Percentiles rank a stretch among this genome's conserved stretches.
phyloP scores from a whole-genome alignment of 179 eudicot genomes.

The Dionaea muscipula region DNA sequence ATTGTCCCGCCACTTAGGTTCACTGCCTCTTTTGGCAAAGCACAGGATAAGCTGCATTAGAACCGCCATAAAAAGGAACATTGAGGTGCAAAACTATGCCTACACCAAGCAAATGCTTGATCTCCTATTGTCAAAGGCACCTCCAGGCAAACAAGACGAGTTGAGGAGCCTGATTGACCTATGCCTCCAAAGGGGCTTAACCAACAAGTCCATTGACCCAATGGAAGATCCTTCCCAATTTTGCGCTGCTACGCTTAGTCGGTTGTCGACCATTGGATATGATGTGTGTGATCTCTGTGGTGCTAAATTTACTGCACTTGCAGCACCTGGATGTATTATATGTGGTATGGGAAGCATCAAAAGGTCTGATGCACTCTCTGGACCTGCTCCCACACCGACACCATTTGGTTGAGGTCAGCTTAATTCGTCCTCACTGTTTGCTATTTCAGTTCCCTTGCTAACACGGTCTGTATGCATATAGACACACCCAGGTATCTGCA shows the following conservation, averaged over 20 bases:
- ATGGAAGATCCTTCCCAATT: slow-evolving; percentile 94
- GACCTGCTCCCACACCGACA: slow-evolving; percentile 51
- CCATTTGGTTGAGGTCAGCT: slow-evolving; percentile 66
- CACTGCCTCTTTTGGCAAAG: slow-evolving; percentile 88
- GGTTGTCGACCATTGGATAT: slow-evolving; percentile 90
- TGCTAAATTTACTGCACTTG: slow-evolving; percentile 82
- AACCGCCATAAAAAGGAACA: slow-evolving; percentile 90
- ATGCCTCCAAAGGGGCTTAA: slow-evolving; percentile 71
- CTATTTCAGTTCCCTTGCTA: too few species aligned
- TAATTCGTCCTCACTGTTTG: background rate
- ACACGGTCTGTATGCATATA: too few species aligned
- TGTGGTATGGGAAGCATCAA: slow-evolving; percentile 99
- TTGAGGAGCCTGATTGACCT: slow-evolving; percentile 82
- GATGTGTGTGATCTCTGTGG: slow-evolving; percentile 98
- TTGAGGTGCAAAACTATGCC: slow-evolving; percentile 88
- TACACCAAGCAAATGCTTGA: slow-evolving; percentile 93
- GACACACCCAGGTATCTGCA: too few species aligned
- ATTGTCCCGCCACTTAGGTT: slow-evolving; percentile 87
- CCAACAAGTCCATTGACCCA: slow-evolving; percentile 91
- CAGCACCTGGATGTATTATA: slow-evolving; percentile 85
- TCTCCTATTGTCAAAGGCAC: slow-evolving; percentile 88
- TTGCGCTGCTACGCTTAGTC: slow-evolving; percentile 91
- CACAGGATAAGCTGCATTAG: slow-evolving; percentile 90
- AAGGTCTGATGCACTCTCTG: slow-evolving; percentile 76
- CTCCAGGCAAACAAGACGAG: slow-evolving; percentile 90